Evolutionary conservation across 2,329 filamentous ascomycete species (phyloP), one percentile per base, ranked within the genome.

Genomic region (Cylindrodendrum hubeiense): DNA sequence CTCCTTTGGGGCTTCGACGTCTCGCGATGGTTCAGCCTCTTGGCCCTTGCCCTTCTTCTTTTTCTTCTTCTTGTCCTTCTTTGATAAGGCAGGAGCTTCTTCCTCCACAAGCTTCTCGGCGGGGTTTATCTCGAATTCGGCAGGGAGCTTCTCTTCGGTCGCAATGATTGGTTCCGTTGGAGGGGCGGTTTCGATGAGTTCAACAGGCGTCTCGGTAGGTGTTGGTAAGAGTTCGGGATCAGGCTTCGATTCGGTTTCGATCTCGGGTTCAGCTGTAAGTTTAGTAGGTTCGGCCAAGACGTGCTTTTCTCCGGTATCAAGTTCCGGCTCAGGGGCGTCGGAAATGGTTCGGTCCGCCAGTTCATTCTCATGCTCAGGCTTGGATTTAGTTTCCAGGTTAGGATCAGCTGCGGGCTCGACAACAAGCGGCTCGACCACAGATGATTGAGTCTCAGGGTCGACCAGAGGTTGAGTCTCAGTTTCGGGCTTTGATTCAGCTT

Each of bases 401-500:
- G 49, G 28, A 59, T 70, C 68, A 71, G 57, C 50, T 64, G 66
- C 24, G 50, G 43, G 51, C 52, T 72, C 65, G 44, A 56, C 58
- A 67, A 53, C 39, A 57, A 64, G 54, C 59, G 30, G 56, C 60
- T 69, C 69, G 50, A 65, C 57, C 57, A 61, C 43, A 61, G 55
- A 51, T 17, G 21, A 15, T 67, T 64, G 63, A 55, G 24, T 59
- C 63, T 63, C 59, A 56, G 52, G 50, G 50, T 63, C 59, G 62
- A 63, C 65, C 62, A 65, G 44, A 67, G 65, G 60, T 71, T 72
- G 71, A 58, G 61, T 71, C 59, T 72, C 69, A 66, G 67, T 65
- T 71, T 74, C 64, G 59, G 61, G 67, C 68, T 74, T 71, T 54
- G 72, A 66, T 73, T 74, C 72, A 74, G 58, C 70, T 73, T 72